Conservation (phyloP, 1,284 basidiomycete species). For the Mycena sp. region DNA sequence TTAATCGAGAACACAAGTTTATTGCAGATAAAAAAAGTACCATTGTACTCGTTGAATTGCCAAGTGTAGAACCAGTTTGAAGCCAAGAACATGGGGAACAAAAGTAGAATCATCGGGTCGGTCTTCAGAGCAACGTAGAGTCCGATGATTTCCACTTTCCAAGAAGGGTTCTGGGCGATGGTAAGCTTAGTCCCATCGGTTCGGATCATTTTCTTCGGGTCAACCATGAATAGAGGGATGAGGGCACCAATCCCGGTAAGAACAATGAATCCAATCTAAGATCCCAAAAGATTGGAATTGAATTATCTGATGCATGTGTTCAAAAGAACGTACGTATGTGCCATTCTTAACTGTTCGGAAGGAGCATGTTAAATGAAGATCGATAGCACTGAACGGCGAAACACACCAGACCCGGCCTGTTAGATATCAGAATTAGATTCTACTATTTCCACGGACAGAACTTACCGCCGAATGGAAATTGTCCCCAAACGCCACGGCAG, state of each 20-base stretch:
- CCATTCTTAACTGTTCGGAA: constrained; percentile 57
- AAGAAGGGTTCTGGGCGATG: constrained; percentile 70
- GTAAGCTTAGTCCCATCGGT: constrained; percentile 77
- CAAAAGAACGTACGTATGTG: constrained; percentile 67
- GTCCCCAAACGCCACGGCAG: constrained; percentile 68
- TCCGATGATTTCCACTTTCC: constrained; percentile 67
- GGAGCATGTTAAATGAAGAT: constrained; percentile 13
- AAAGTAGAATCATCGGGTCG: constrained; percentile 65
- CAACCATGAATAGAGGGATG: constrained; percentile 74
- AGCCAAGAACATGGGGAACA: constrained; percentile 77
- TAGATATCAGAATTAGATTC: not conserved
- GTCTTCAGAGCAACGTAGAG: constrained; percentile 60
- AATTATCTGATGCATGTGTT: not conserved
- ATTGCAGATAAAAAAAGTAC: not conserved
- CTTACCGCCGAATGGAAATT: constrained; percentile 61
- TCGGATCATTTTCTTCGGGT: constrained; percentile 74
- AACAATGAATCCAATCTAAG: constrained; percentile 76
- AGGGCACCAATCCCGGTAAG: constrained; percentile 72
- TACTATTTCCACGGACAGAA: not conserved
- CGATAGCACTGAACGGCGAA: constrained; percentile 2
- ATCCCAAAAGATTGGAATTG: not conserved
- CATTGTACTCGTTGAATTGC: constrained; percentile 78
- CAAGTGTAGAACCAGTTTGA: constrained; percentile 85
- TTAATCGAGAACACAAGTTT: not conserved
- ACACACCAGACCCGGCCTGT: constrained; percentile 44